A percentile compares a stretch with the other conserved stretches of the same genome.
These are phyloP conservation scores for Candida silvatica DNA, from an alignment of 805 yeast species.

Conservation along the genomic window DNA sequence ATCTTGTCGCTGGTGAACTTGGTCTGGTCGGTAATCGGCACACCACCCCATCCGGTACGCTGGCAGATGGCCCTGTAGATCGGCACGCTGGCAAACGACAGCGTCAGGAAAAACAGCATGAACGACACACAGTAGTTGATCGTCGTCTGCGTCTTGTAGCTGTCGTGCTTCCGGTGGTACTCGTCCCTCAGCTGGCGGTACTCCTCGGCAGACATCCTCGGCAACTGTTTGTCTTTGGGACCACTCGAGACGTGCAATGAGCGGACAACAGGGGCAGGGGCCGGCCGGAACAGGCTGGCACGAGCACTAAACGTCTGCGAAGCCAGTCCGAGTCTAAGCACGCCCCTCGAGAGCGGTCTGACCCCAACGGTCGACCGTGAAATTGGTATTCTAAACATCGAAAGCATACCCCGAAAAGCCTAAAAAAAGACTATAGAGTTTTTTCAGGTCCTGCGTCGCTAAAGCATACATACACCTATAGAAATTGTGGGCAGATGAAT, in stretches of 20 bases:
- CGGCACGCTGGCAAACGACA: conserved; percentile 89
- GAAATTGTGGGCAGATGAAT: no score
- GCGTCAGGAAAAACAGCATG: conserved; percentile 59
- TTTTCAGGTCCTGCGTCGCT: neutral
- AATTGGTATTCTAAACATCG: neutral
- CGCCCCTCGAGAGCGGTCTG: no score
- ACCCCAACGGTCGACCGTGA: no score
- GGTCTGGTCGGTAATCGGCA: conserved; percentile 78
- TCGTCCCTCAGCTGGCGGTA: conserved; percentile 19
- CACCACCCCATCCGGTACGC: conserved; percentile 94
- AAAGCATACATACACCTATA: no score
- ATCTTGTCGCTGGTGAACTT: conserved; percentile 82
- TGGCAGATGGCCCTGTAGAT: conserved; percentile 86
- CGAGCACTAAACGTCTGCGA: no score
- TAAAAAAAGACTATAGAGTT: neutral
- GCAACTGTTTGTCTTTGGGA: no score
- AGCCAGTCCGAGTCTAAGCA: no score
- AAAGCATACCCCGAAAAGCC: neutral
- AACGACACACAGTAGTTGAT: conserved; percentile 63
- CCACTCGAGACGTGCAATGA: no score
- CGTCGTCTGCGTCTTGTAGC: conserved; percentile 40
- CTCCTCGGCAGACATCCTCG: conserved; percentile 25
- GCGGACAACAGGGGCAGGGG: no score
- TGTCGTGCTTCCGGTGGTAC: conserved; percentile 19
- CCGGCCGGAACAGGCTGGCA: no score